These are phyloP conservation scores for Exophiala xenobiotica DNA, from an alignment of 2,329 filamentous ascomycete species.

Conservation along the genomic window DNA sequence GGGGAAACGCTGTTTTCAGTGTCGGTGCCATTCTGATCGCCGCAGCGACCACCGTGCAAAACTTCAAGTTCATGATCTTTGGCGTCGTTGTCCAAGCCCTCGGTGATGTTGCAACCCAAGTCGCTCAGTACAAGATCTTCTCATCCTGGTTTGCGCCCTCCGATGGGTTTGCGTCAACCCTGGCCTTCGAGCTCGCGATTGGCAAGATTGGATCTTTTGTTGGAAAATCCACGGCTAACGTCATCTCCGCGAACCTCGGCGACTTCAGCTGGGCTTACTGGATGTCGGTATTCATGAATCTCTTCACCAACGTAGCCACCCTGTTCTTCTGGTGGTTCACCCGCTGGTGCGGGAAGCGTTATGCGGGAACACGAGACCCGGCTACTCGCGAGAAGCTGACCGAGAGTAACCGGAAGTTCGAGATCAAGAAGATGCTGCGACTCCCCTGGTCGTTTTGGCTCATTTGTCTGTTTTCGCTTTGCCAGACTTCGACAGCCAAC, in stretches of 20 bases:
- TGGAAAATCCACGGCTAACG: conserved; percentile 60
- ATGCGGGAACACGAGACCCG: neutral
- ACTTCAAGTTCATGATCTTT: neutral
- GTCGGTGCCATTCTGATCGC: neutral
- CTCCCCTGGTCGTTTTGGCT: neutral
- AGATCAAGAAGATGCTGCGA: neutral
- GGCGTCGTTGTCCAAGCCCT: conserved; percentile 57
- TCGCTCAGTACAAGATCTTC: conserved; percentile 60
- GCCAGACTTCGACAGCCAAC: neutral
- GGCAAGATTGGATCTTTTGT: conserved; percentile 63
- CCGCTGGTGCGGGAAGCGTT: too few species aligned
- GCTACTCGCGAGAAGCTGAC: neutral
- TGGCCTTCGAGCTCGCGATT: conserved; percentile 60
- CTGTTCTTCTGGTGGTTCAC: too few species aligned
- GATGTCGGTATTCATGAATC: too few species aligned
- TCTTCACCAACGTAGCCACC: too few species aligned
- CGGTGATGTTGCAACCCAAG: conserved; percentile 64
- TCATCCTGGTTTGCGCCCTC: conserved; percentile 63
- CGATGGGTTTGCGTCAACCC: conserved; percentile 37
- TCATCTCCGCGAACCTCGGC: too few species aligned
- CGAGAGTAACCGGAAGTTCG: neutral
- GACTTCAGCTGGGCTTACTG: neutral
- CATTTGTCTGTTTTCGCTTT: neutral
- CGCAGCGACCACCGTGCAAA: neutral
- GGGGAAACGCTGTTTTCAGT: neutral